phyloP scores from a whole-genome alignment of 495 filamentous ascomycete genomes.

The Hapsidospora chrysogenum region DNA sequence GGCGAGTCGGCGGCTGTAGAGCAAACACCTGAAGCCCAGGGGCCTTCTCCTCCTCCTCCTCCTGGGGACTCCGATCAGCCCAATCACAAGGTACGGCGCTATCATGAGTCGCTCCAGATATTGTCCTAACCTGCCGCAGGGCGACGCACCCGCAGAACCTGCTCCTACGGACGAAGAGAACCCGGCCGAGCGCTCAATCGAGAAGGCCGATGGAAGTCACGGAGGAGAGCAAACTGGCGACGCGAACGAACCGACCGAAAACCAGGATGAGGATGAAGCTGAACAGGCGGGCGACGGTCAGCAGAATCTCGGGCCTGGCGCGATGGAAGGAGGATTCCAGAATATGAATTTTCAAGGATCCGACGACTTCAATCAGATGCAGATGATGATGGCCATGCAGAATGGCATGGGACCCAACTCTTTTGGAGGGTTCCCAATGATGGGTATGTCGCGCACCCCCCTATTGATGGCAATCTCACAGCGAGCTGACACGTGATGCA shows the following conservation, averaged over 20 bases:
- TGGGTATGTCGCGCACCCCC: conserved; percentile 46
- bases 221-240: no score
- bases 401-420: conserved; percentile 49
- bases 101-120: no score
- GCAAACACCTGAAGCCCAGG: no score
- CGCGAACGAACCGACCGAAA: not conserved
- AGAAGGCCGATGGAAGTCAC: no score
- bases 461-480: not conserved
- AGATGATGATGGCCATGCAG: conserved; percentile 55
- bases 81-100: no score
- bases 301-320: conserved; percentile 15
- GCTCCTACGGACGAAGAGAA: no score
- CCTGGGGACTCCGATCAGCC: no score
- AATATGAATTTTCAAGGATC: conserved; percentile 52
- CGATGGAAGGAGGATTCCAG: conserved; percentile 34
- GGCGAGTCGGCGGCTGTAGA: no score
- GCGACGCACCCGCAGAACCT: no score
- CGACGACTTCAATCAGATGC: conserved; percentile 57
- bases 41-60: no score
- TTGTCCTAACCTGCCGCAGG: no score
- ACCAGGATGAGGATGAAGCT: conserved; percentile 6
- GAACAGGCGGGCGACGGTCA: conserved; percentile 15
- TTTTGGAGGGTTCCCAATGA: conserved; percentile 57
- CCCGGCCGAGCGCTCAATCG: no score
- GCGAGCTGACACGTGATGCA: conserved; percentile 19